These are phyloP conservation scores for Neurospora terricola DNA, from an alignment of 495 filamentous ascomycete species.

Conservation along the genomic window DNA sequence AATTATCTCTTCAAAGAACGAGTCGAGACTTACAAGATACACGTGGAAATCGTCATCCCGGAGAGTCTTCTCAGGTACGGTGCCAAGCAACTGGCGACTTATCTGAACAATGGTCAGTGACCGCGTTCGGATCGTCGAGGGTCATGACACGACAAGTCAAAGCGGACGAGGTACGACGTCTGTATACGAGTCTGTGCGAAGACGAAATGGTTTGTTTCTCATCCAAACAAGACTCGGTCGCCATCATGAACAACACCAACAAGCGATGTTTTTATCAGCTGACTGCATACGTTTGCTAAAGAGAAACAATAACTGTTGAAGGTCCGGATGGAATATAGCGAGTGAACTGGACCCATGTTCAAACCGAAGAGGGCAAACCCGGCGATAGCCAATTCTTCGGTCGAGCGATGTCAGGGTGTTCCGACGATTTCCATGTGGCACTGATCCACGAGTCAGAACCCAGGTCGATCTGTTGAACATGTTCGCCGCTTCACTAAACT, in stretches of 20 bases:
- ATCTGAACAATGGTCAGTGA: not conserved
- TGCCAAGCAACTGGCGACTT: not conserved
- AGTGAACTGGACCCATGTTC: too few relatives aligned
- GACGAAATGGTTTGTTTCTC: not conserved
- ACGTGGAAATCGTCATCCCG: not conserved
- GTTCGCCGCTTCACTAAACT: not conserved
- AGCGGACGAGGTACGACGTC: not conserved
- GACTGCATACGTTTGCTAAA: not conserved
- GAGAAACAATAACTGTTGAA: too few relatives aligned
- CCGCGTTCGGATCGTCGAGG: not conserved
- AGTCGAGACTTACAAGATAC: not conserved
- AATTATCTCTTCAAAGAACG: not conserved
- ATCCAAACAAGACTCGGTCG: not conserved
- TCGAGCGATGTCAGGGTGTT: not conserved
- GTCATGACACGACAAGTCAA: not conserved
- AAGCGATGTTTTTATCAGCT: not conserved
- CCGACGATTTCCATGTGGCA: not conserved
- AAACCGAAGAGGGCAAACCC: too few relatives aligned
- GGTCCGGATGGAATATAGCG: too few relatives aligned
- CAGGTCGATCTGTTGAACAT: not conserved
- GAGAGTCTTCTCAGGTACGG: not conserved
- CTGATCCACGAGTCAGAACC: not conserved
- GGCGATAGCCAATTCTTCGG: too few relatives aligned
- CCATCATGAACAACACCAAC: not conserved
- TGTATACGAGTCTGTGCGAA: not conserved